Conservation (phyloP, 306 rosid genomes). For the Senna siamea region DNA sequence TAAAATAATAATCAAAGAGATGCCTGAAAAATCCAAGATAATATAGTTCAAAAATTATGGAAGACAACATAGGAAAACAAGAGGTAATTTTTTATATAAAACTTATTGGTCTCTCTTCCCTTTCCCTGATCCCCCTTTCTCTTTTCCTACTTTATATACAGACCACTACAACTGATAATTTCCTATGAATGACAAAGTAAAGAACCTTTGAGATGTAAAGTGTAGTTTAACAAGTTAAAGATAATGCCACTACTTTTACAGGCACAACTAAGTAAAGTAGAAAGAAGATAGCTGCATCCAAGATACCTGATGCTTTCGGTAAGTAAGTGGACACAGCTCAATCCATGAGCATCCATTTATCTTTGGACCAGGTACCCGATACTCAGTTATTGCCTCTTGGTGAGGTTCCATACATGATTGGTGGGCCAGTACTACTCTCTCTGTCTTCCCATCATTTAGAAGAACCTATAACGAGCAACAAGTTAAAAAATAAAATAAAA, state of each 20-base stretch:
- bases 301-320: constrained; percentile 89
- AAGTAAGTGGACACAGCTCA: constrained; percentile 81
- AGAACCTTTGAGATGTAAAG: background rate
- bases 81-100: background rate
- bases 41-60: background rate
- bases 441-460: constrained; percentile 92
- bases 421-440: constrained; percentile 82
- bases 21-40: background rate
- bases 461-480: constrained; percentile 63
- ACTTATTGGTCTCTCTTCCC: background rate
- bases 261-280: constrained; percentile 10
- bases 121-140: background rate
- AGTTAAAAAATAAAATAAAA: constrained; percentile 20
- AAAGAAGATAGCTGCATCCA: constrained; percentile 18
- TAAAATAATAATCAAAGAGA: background rate
- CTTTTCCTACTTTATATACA: too few relatives aligned
- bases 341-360: constrained; percentile 98
- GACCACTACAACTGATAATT: background rate
- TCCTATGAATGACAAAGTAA: background rate
- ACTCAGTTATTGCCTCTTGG: constrained; percentile 90
- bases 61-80: background rate
- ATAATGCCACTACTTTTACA: background rate
- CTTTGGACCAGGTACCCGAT: constrained; percentile 87
- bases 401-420: constrained; percentile 74
- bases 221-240: background rate